These are phyloP conservation scores for Psidium guajava DNA, from an alignment of 345 rosid species.

Conservation along the genomic window DNA sequence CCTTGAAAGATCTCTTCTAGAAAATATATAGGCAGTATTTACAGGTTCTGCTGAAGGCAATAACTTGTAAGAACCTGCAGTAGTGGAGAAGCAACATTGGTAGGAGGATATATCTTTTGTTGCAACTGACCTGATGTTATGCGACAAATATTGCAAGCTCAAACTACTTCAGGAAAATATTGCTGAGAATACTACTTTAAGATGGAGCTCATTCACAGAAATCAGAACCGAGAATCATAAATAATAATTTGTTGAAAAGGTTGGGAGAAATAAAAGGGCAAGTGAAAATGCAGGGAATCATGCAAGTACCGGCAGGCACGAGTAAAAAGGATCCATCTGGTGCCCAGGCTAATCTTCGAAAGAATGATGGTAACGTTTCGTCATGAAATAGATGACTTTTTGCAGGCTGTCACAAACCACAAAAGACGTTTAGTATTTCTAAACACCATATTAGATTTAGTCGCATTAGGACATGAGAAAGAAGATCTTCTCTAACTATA, in stretches of 20 bases:
- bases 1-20: slow-evolving; percentile 92
- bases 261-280: background rate
- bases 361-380: slow-evolving; percentile 91
- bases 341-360: slow-evolving; percentile 96
- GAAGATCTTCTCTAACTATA: slow-evolving; percentile 11
- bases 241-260: background rate
- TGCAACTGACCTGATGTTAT: background rate
- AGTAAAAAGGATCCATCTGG: slow-evolving; percentile 97
- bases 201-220: background rate
- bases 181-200: background rate
- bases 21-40: slow-evolving; percentile 73
- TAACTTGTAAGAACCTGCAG: slow-evolving; percentile 65
- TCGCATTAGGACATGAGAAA: background rate
- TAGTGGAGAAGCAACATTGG: background rate
- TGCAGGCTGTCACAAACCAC: slow-evolving; percentile 25
- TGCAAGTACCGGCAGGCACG: slow-evolving; percentile 65
- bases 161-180: background rate
- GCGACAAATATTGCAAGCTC: background rate
- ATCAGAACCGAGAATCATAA: background rate
- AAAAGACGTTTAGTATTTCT: background rate
- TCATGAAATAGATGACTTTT: slow-evolving; percentile 86
- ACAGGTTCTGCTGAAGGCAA: slow-evolving; percentile 49
- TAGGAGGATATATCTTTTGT: background rate
- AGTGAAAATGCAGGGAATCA: background rate
- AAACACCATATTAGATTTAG: background rate